These are phyloP conservation scores for Leccinum angustisporum DNA, from an alignment of 1,284 basidiomycete species.

Conservation along the genomic window DNA sequence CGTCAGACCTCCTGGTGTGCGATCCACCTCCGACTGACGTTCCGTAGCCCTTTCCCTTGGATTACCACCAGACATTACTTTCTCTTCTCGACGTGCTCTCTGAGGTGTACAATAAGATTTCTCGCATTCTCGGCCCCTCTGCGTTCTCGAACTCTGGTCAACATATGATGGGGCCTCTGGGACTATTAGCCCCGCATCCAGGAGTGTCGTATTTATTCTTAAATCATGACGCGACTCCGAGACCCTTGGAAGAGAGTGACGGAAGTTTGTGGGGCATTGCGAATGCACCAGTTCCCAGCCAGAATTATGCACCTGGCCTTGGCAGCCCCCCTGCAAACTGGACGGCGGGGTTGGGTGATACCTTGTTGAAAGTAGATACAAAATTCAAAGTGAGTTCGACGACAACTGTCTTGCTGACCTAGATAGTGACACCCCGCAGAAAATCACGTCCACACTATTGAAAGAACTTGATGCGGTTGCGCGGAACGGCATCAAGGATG, in stretches of 20 bases:
- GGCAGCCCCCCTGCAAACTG: slow-evolving; percentile 59
- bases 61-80: slow-evolving; percentile 84
- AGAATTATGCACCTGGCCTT: slow-evolving; percentile 30
- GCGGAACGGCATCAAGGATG: slow-evolving; percentile 75
- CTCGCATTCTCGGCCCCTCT: slow-evolving; percentile 75
- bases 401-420: background rate
- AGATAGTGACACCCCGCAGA: slow-evolving; percentile 45
- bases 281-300: slow-evolving; percentile 40
- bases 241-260: slow-evolving; percentile 42
- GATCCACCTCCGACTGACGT: slow-evolving; percentile 2
- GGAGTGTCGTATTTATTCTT: slow-evolving; percentile 79
- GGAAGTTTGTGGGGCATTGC: slow-evolving; percentile 72
- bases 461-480: slow-evolving; percentile 84
- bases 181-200: slow-evolving; percentile 69
- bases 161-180: slow-evolving; percentile 76
- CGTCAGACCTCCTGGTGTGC: slow-evolving; percentile 25
- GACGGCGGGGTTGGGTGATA: slow-evolving; percentile 64
- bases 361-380: slow-evolving; percentile 74
- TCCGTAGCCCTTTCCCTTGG: slow-evolving; percentile 76
- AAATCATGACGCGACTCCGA: slow-evolving; percentile 34
- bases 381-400: slow-evolving; percentile 69
- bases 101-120: slow-evolving; percentile 83
- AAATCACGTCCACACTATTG: slow-evolving; percentile 70
- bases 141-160: slow-evolving; percentile 59
- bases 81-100: slow-evolving; percentile 85